Conservation (phyloP, 164 flowering plant species). For the Amborella trichopoda region DNA sequence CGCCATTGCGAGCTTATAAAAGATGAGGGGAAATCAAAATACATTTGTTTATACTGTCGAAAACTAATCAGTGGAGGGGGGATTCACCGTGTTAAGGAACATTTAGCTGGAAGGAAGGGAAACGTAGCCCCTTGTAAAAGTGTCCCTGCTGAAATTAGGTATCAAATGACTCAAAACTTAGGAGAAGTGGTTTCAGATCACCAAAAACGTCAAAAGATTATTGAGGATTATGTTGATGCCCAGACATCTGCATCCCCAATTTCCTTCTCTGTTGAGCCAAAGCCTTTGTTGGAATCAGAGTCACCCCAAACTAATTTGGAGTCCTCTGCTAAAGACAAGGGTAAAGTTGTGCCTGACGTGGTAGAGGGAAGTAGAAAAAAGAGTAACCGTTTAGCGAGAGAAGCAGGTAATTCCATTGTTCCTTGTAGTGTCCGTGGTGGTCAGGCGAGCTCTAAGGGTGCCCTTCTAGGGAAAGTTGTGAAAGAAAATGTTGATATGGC, state of each 20-base stretch:
- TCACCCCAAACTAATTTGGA: conserved; percentile 16
- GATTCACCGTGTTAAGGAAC: conserved; percentile 91
- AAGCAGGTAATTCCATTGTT: conserved; percentile 12
- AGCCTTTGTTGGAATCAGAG: conserved; percentile 18
- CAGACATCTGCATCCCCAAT: conserved; percentile 17
- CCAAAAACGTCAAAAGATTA: conserved; percentile 52
- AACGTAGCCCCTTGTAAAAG: conserved; percentile 65
- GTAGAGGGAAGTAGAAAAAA: conserved; percentile 3
- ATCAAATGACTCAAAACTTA: conserved; percentile 56
- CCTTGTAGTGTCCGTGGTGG: background rate
- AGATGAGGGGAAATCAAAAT: too few species aligned
- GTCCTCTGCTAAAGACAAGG: conserved; percentile 19
- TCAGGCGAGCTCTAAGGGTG: conserved; percentile 1
- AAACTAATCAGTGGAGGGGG: too few species aligned
- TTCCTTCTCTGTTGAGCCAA: conserved; percentile 19
- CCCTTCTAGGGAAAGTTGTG: conserved; percentile 9
- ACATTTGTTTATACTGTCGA: too few species aligned
- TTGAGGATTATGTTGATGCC: conserved; percentile 25
- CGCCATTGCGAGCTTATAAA: too few species aligned
- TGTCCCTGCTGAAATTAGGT: conserved; percentile 51
- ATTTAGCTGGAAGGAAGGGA: conserved; percentile 82
- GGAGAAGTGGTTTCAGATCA: conserved; percentile 46
- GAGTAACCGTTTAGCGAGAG: background rate
- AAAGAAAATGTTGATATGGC: conserved; percentile 46
- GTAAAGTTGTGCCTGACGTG: conserved; percentile 13